Evolutionary conservation across 1,139 yeast genomes (phyloP), one percentile per base, ranked within the genome.

Genomic region (Blastobotrys ciferrii): DNA sequence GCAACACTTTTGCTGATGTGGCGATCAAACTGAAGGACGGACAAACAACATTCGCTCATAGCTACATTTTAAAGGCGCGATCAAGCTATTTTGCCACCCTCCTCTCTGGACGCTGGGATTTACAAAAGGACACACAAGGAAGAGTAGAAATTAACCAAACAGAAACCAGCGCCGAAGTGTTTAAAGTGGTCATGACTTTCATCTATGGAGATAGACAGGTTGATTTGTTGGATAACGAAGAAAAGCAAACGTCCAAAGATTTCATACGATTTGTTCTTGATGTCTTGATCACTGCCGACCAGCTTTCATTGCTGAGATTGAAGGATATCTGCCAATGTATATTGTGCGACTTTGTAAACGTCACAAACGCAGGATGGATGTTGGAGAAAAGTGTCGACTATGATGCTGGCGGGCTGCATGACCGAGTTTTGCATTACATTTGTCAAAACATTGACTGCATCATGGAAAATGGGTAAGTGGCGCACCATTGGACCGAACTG

Each of bases 371-470:
- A 1, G 68, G 81, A 33, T 56, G 74, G 2, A 61, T 88, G 13
- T 61, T 86, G 28, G 69, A 74, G 7, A 82, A 82, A 59, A 76
- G 94, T 0, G 75, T 74, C 38, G 59, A 67, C 32, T 69, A 76
- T 48, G 67, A 74, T 12, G 86, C 88, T 1, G 62, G 67, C 6
- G 80, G 82, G 56, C 63, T 89, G 30, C 73, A 80, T 52, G 71
- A 74, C 46, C 76, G 78, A 47, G 80, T 95, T 59, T 69, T 84
- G 36, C 82, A 87, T 81, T 86, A 77, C 55, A 73, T 87, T 13
- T 81, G 77, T 56, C 76, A 78, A 55, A 87, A 88, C 60, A 66
- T 87, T 53, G 89, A 83, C 36, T 64, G 80, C 3, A 63, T 87
- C 19, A 68, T 88, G 42, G 77, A 81, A 51, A 87, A 84, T 56